Percentiles rank a stretch among this genome's conserved stretches.
Conservation (phyloP, 163 green algal species). For the Chlamydomonas reinhardtii region DNA sequence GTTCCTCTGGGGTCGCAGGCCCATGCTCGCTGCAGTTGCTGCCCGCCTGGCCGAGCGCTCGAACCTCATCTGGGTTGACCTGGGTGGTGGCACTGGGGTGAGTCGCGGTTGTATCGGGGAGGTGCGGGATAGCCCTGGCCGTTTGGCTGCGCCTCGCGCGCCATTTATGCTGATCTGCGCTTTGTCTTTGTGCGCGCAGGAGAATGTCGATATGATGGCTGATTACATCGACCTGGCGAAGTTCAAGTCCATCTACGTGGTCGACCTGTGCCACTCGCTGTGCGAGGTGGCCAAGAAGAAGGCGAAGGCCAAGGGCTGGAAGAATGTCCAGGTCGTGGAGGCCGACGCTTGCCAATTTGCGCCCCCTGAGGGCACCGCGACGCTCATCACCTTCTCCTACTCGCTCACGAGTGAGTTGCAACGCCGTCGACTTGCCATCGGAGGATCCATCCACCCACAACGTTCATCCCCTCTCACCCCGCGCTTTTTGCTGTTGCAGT, state of each 20-base stretch:
- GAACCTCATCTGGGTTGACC: conserved; percentile 96
- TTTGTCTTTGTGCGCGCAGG: conserved; percentile 66
- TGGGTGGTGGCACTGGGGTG: conserved; percentile 94
- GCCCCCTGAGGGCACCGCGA: conserved; percentile 76
- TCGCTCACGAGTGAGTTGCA: conserved; percentile 91
- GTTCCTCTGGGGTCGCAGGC: conserved; percentile 95
- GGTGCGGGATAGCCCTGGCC: too few relatives aligned
- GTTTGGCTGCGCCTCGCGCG: background rate
- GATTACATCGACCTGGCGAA: conserved; percentile 89
- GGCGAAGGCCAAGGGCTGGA: conserved; percentile 86
- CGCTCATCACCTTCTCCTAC: conserved; percentile 98
- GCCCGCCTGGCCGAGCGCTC: conserved; percentile 80
- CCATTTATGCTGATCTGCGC: conserved; percentile 21
- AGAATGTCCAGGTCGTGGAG: conserved; percentile 96
- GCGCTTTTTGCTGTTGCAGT: conserved; percentile 75
- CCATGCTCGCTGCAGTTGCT: conserved; percentile 94
- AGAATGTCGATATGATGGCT: conserved; percentile 97
- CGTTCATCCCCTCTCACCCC: background rate
- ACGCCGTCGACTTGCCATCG: background rate
- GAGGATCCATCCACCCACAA: background rate
- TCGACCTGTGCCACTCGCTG: conserved; percentile 96
- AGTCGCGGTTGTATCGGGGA: conserved; percentile 19
- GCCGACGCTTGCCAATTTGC: conserved; percentile 93
- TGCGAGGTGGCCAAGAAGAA: conserved; percentile 90
- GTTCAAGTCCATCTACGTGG: conserved; percentile 97